phyloP scores from a whole-genome alignment of 2,329 filamentous ascomycete species.

The Blumeriella jaapii region DNA sequence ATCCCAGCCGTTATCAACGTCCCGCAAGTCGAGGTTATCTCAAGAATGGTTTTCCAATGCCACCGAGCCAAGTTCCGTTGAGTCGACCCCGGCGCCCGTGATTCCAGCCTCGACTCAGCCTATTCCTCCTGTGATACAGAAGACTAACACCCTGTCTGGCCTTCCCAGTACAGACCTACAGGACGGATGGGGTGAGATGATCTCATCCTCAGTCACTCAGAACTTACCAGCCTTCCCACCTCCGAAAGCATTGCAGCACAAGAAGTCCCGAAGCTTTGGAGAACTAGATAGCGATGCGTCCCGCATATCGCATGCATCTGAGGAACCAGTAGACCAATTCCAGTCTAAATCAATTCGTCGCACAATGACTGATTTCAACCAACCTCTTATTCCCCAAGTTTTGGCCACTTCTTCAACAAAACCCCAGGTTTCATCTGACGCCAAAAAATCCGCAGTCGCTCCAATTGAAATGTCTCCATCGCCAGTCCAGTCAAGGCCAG shows the following conservation, averaged over 20 bases:
- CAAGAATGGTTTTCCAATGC: not conserved
- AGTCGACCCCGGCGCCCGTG: not conserved
- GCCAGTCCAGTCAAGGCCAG: not conserved
- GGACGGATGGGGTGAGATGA: conserved; percentile 31
- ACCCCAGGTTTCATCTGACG: not conserved
- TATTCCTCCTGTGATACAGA: not conserved
- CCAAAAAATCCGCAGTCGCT: not conserved
- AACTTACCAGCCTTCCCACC: conserved; percentile 10
- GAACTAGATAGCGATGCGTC: not conserved
- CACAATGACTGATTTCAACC: conserved; percentile 5
- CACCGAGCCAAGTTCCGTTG: not conserved
- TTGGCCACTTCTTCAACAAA: not conserved
- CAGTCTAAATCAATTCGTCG: conserved; percentile 3
- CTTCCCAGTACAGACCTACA: conserved; percentile 12
- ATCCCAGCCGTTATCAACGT: not conserved
- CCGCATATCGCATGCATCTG: conserved; percentile 1
- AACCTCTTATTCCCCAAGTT: not conserved
- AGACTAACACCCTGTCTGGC: not conserved
- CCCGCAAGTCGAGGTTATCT: not conserved
- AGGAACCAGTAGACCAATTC: not conserved
- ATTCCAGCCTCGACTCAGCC: not conserved
- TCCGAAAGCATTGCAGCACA: conserved; percentile 10
- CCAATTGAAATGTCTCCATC: not conserved
- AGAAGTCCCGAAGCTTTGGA: conserved; percentile 17
- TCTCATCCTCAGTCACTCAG: conserved; percentile 24